Base-by-base conservation (phyloP, 1,284 basidiomycete genomes). In the Wolfiporia cocos region DNA sequence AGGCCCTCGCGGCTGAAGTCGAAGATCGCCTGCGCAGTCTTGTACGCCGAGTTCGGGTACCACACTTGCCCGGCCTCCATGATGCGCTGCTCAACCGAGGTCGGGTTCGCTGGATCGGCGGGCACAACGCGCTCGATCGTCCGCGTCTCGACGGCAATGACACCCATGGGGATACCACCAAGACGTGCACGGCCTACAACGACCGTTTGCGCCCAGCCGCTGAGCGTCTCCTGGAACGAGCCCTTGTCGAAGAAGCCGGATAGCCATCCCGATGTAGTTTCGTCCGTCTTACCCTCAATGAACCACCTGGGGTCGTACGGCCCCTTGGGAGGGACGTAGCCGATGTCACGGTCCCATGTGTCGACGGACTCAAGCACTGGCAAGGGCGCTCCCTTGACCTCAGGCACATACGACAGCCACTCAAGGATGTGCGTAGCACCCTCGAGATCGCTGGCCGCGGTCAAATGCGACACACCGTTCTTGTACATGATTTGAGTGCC, bases 11-110 rank as follows among this genome's bases (percentile, higher is more conserved):
- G 86, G 70, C 95, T 89, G 71, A 99, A 92, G 71, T 99, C 96
- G 66, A 94, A 92, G 70, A 99, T 99, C 14, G 96, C 94, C 59
- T 98, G 96, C 7, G 95, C 96, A 19, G 96, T 99, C 78, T 99
- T 99, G 75, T 97, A 95, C n/a, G 96, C 94, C 21, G 91, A 95
- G 68, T 99, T 99, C 38, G 96, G 96, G 68, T 98, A 99, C 96
- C 96, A 99, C 12, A 89, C 96, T 64, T 99, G 97, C 57, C 96
- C 96, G 26, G 96, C 96, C 63, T 99, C 95, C 84, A 98, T 94
- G 65, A 99, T 93, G 55, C 87, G 86, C 63, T 94, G 94, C 68
- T 99, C 96, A 65, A 94, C 92, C 32, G 95, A 99, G 32, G 90
- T 78, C 20, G 96, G 89, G 67, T 99, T 99, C 44, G 96, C 96